Evolutionary conservation across 495 filamentous ascomycete species (phyloP).

Genomic region (Penicillium atrosanguineum): DNA sequence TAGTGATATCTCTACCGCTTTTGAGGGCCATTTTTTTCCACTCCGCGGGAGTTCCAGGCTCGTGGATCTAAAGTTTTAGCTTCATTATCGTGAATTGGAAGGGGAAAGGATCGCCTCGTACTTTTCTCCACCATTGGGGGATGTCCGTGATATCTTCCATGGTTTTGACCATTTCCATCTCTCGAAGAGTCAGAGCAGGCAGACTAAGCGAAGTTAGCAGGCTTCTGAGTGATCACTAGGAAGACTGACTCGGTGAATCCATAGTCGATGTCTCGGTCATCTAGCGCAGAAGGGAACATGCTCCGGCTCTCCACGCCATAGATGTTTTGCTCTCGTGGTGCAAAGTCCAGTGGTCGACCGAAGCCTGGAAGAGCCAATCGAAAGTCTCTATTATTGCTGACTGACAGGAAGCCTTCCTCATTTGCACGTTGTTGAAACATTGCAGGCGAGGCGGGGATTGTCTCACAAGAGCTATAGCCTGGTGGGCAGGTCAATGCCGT

Average conservation of each 20-base stretch:
- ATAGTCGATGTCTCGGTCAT: conserved; percentile 34
- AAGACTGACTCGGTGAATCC: conserved; percentile 32
- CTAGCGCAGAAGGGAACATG: conserved; percentile 32
- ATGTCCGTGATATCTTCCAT: conserved; percentile 48
- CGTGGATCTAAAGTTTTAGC: conserved; percentile 28
- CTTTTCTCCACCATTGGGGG: conserved; percentile 51
- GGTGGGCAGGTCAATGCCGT: neutral
- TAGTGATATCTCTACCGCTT: conserved; percentile 33
- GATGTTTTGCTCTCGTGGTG: conserved; percentile 27
- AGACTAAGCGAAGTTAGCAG: conserved; percentile 13
- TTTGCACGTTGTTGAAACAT: conserved; percentile 26
- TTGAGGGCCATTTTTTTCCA: conserved; percentile 39
- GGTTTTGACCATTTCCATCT: conserved; percentile 33
- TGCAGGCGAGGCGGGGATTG: neutral
- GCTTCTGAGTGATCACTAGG: neutral
- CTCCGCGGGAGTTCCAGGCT: conserved; percentile 34
- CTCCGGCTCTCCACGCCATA: conserved; percentile 27
- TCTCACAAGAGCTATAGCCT: neutral
- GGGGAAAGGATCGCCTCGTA: conserved; percentile 13
- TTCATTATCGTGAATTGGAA: neutral
- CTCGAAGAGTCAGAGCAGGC: conserved; percentile 40
- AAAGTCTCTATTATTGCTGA: conserved; percentile 9
- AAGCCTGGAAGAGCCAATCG: conserved; percentile 39
- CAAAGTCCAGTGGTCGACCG: conserved; percentile 37
- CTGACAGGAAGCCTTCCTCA: conserved; percentile 1